Conservation (phyloP, 2,329 filamentous ascomycete species). For the Cladobotryum mycophilum region DNA sequence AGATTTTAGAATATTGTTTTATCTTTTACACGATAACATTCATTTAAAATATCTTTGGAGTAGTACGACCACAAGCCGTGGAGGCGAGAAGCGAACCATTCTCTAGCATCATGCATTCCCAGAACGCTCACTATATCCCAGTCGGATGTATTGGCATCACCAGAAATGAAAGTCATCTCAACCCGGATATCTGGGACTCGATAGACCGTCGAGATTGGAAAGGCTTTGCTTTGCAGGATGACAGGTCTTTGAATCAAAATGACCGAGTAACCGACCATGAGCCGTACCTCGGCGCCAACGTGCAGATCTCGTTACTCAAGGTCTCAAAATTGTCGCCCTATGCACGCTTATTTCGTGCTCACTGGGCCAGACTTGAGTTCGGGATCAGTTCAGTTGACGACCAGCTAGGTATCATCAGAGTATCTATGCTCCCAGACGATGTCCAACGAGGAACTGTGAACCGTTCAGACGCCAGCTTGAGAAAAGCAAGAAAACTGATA, state of each 20-base stretch:
- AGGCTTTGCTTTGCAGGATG: slow-evolving; percentile 4
- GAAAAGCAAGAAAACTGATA: slow-evolving; percentile 40
- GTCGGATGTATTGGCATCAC: slow-evolving; percentile 33
- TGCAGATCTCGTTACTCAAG: slow-evolving; percentile 22
- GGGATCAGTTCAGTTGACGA: slow-evolving; percentile 15
- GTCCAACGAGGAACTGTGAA: slow-evolving; percentile 47
- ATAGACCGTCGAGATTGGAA: slow-evolving; percentile 20
- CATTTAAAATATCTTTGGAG: no score
- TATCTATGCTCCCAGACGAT: slow-evolving; percentile 64
- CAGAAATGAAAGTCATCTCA: slow-evolving; percentile 13
- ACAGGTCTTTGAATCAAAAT: background rate
- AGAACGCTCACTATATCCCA: slow-evolving; percentile 30
- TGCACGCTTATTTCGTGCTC: slow-evolving; percentile 25
- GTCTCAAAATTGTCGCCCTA: slow-evolving; percentile 4
- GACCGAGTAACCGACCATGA: slow-evolving; percentile 12
- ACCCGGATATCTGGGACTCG: slow-evolving; percentile 12
- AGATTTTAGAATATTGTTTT: no score
- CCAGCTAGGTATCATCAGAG: slow-evolving; percentile 34
- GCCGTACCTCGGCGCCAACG: slow-evolving; percentile 11
- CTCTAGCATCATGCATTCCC: slow-evolving; percentile 12
- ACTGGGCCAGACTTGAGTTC: slow-evolving; percentile 42
- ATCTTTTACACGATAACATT: no score
- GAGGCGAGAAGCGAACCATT: no score
- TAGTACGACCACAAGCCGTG: no score
- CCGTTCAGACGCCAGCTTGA: slow-evolving; percentile 39